Evolutionary conservation across 805 yeast species (phyloP), one percentile per base, ranked within the genome.

Genomic region (Danielia oregonensis): DNA sequence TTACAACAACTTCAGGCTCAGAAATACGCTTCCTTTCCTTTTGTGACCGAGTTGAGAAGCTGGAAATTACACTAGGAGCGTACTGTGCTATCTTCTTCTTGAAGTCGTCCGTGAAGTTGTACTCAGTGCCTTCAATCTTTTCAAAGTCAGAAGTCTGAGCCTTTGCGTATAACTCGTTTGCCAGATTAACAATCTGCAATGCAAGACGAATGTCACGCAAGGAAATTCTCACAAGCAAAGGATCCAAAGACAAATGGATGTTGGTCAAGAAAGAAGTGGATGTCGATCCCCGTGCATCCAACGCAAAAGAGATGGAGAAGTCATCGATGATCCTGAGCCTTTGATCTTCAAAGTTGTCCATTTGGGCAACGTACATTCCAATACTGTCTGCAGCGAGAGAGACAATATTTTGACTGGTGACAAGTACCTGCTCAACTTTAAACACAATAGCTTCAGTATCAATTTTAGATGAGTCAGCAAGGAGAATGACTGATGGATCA

Each of bases 371-470:
- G 51, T 85, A 93, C 82, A 93, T 78, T 2, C 97, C 97, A 33
- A 88, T 76, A 39, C 83, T 86, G 43, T 80, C 74, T 0, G 86
- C 81, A 17, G 85, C 77, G 5, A 88, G 53, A 0, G 91, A 73
- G 0, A 74, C 59, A 3, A 82, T 76, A 37, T 78, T 76, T 49
- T 83, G 88, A 39, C 82, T 77, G 0, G 91, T 73, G 3, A 86
- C 53, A 29, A 82, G 61, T 3, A 88, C 59, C 51, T 89, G 96
- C 39, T 83, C 94, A 10, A 88, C 78, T 50, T 86, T 85, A 63
- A 93, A 82, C 2, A 91, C 96, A 40, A 91, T 74, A 0, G 97
- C 97, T 49, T 89, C 95, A 0, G 95, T 77, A 40, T 79, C 71
- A 2, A 59, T 54, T 6, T 70, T 65, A 1, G 81, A 70, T 0